Percentiles rank a stretch among this genome's conserved stretches.
Evolutionary conservation across 2,329 filamentous ascomycete species (phyloP).

Genomic region (Ceratocystis diversiconidia): DNA sequence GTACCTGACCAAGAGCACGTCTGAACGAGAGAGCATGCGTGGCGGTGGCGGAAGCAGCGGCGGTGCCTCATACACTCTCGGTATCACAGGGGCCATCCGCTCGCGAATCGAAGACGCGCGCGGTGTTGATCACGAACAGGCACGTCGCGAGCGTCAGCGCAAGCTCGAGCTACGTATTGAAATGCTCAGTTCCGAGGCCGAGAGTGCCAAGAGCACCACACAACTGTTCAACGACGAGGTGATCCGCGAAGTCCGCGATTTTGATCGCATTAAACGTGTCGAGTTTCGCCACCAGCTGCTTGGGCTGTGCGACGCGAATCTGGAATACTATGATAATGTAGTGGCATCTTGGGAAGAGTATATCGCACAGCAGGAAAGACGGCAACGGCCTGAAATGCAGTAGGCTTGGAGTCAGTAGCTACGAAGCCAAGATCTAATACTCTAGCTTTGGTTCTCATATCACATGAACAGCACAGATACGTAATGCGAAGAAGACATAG

Average conservation of each 20-base stretch:
- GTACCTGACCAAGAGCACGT: slow-evolving; percentile 80
- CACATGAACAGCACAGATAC: background rate
- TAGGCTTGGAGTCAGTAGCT: slow-evolving; percentile 6
- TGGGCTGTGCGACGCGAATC: slow-evolving; percentile 67
- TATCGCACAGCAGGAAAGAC: slow-evolving; percentile 66
- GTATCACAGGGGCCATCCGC: slow-evolving; percentile 74
- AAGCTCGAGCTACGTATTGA: slow-evolving; percentile 89
- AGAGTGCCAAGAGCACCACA: slow-evolving; percentile 69
- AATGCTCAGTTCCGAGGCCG: slow-evolving; percentile 77
- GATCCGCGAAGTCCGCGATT: slow-evolving; percentile 80
- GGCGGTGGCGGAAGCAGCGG: slow-evolving; percentile 38
- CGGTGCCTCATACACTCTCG: slow-evolving; percentile 29
- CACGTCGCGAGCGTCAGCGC: slow-evolving; percentile 69
- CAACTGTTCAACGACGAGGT: slow-evolving; percentile 96
- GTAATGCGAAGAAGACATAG: background rate
- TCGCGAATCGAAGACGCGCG: slow-evolving; percentile 93
- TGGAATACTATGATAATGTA: slow-evolving; percentile 70
- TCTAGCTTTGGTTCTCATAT: background rate
- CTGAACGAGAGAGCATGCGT: slow-evolving; percentile 67
- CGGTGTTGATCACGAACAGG: slow-evolving; percentile 90
- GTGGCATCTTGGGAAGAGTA: slow-evolving; percentile 81
- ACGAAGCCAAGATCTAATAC: background rate
- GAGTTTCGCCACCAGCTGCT: slow-evolving; percentile 85
- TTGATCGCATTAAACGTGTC: slow-evolving; percentile 87
- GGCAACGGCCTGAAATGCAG: slow-evolving; percentile 19